A percentile compares a stretch with the other conserved stretches of the same genome.
phyloP scores from a whole-genome alignment of 805 yeast species.

The Kodamaea kakaduensis region DNA sequence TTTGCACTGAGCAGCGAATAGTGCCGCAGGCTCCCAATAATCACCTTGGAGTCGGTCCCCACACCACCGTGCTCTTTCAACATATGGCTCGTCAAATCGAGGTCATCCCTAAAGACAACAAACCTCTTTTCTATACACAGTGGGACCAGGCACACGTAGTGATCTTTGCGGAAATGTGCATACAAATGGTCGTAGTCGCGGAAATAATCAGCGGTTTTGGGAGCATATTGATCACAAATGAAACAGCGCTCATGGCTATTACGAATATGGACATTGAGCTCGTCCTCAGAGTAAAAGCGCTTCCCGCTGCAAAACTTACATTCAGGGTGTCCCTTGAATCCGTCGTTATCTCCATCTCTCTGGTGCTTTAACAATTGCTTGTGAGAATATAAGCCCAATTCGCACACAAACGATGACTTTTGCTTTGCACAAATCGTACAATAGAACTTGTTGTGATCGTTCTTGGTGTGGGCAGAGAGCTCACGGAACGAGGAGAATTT shows the following conservation, averaged over 20 bases:
- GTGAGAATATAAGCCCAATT: conserved; percentile 57
- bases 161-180: conserved; percentile 68
- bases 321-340: conserved; percentile 84
- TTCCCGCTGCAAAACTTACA: conserved; percentile 76
- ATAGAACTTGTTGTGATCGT: conserved; percentile 56
- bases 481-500: conserved; percentile 49
- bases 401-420: conserved; percentile 73
- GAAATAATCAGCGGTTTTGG: conserved; percentile 60
- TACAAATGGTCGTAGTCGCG: conserved; percentile 70
- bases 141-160: conserved; percentile 73
- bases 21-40: conserved; percentile 35
- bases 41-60: conserved; percentile 34
- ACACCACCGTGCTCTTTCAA: conserved; percentile 71
- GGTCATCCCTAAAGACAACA: conserved; percentile 83
- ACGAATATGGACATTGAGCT: conserved; percentile 74
- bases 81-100: conserved; percentile 87
- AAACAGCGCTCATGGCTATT: conserved; percentile 85
- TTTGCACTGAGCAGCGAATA: conserved; percentile 65
- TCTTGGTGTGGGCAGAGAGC: conserved; percentile 60
- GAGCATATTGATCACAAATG: conserved; percentile 73
- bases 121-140: conserved; percentile 83
- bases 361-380: conserved; percentile 69
- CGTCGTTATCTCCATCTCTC: conserved; percentile 63
- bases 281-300: conserved; percentile 86
- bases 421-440: conserved; percentile 77